Evolutionary conservation across 2,329 filamentous ascomycete species (phyloP), one percentile per base, ranked within the genome.

Genomic region (Fusarium nygamai): DNA sequence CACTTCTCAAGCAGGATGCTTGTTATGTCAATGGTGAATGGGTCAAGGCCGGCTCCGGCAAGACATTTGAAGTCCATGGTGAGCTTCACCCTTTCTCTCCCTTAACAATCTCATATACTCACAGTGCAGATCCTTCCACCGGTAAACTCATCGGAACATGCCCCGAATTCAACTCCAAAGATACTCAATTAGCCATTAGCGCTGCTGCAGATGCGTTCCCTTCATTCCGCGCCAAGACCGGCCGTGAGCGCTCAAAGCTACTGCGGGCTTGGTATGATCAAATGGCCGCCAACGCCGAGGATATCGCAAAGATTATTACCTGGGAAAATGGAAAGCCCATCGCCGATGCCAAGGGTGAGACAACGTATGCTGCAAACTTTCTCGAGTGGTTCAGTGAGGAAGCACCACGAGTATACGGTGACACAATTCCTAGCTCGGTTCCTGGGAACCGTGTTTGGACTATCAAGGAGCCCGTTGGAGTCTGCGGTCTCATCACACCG

Each of bases 11-110:
- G 86, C 90, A 92, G 77, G 90, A 95, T 81, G 89, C 90, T 68
- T 90, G 91, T 79, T 98, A 96, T 81, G 92, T 98, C 80, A 96
- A 99, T 82, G 96, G 96, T 79, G 89, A 97, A 88, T 99, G 95
- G 94, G 90, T 97, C 71, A 88, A 89, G 77, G 94, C 96, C 77
- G 90, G 91, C 80, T 97, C 94, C 2, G 94, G 94, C 80, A 92
- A 97, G 88, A 98, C 94, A 51, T 99, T 98, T 83, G 92, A 96
- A 81, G 94, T 98, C 69, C 88, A 90, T 73, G 92, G 91, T 92
- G 84, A 74, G 80, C 68, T 27, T 29, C 31, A 31, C 14, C 29
- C 46, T n/a, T 31, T 51, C 39, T 24, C 31, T 50, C 13, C 22
- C 33, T 43, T 12, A 20, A 64, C 20, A n/a, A 10, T 6, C 16